Evolutionary conservation across 2,329 filamentous ascomycete genomes (phyloP).

Genomic region (Aspergillus niger): DNA sequence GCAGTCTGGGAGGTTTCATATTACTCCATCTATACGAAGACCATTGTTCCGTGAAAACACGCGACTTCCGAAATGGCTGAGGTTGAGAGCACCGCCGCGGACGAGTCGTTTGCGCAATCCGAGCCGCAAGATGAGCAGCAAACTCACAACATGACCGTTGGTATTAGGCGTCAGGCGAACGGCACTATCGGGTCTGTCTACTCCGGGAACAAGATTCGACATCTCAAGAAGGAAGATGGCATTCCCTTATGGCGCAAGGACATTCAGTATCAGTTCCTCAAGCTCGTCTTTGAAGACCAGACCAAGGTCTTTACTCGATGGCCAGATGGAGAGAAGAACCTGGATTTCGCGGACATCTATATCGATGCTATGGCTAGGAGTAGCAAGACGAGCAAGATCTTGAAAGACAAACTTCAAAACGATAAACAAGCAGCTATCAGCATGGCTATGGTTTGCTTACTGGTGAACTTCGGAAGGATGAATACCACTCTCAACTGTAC

Average conservation of each 20-base stretch:
- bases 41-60: background rate
- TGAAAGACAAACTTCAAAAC: conserved; percentile 92
- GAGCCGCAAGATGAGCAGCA: conserved; percentile 41
- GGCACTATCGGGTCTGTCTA: conserved; percentile 68
- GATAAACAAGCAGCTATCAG: conserved; percentile 90
- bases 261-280: conserved; percentile 67
- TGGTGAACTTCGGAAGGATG: conserved; percentile 98
- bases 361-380: conserved; percentile 98
- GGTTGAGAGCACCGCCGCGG: conserved; percentile 34
- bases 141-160: conserved; percentile 45
- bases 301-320: conserved; percentile 81
- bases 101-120: conserved; percentile 40
- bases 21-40: background rate
- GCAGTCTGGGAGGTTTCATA: background rate
- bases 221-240: conserved; percentile 68
- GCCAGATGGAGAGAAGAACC: conserved; percentile 75
- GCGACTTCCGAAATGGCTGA: conserved; percentile 35
- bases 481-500: conserved; percentile 97
- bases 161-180: conserved; percentile 63
- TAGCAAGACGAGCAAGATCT: conserved; percentile 97
- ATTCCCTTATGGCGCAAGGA: conserved; percentile 68
- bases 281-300: conserved; percentile 63
- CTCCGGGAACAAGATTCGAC: conserved; percentile 67
- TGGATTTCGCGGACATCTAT: conserved; percentile 89
- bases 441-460: conserved; percentile 98